Base-by-base conservation (phyloP, 73 alveolate genomes). In the Stentor coeruleus region DNA sequence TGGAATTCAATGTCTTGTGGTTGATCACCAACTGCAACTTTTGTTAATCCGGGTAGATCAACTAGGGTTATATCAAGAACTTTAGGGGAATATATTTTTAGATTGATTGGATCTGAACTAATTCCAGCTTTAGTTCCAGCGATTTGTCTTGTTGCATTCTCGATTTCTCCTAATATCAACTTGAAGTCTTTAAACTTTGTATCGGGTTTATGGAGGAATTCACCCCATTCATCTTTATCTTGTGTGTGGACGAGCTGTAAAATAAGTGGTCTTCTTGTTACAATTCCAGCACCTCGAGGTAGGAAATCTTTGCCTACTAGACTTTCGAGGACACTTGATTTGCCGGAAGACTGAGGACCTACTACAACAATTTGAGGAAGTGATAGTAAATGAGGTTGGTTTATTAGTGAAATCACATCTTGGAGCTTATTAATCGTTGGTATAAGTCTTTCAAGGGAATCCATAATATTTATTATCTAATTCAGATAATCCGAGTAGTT, bases 41-140 rank as follows among this genome's bases (percentile, higher is more conserved):
- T 95, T 35, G 99, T 89, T 15, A 97, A 88, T 38, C 99, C 99
- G 11, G 99, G 99, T 57, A 97, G 89, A 91, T 98, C 99, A 38
- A 98, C 97, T 66, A 98, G 87, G 14, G 98, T 91, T 40, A 98
- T 87, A 88, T 97, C 97, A 41, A 96, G 95, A 35, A 96, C 98
- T 14, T 93, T 77, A 36, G 93, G 93, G 40, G 99, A 91, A 84
- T 35, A 91, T 40, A 97, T 93, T 76, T 91, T 93, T 59, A 96
- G 89, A 35, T 84, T 84, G 49, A 95, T 76, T 38, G 99, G 99
- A 0, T 74, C 81, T 40, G 77, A 86, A 3, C 92, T 77, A 58
- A 95, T 93, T 73, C 91, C 95, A 77, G 92, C 90, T 82, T 92
- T 81, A 3, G 57, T 72, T 0, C 98, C 98, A 30, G 97, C 95